Percentiles rank a stretch among this genome's conserved stretches.
Conservation (phyloP, 2,329 filamentous ascomycete species). For the Sporothrix pseudoabietina region DNA sequence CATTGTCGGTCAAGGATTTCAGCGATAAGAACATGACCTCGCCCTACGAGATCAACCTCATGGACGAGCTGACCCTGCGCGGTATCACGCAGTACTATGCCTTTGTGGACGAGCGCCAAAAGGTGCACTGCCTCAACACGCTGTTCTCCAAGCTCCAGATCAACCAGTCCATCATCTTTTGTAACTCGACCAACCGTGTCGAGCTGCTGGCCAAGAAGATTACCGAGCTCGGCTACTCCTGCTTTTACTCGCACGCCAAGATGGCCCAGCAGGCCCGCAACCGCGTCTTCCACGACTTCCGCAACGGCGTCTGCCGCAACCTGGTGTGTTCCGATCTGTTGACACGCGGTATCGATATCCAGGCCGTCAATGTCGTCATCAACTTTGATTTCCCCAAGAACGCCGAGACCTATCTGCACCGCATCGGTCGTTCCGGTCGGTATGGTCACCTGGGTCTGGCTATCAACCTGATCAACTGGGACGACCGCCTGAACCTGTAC, state of each 20-base stretch:
- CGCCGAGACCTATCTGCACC: slow-evolving; percentile 96
- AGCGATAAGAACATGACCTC: slow-evolving; percentile 97
- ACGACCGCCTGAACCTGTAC: slow-evolving; percentile 97
- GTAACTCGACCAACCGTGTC: slow-evolving; percentile 97
- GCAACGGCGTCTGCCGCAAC: slow-evolving; percentile 96
- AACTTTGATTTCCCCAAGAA: slow-evolving; percentile 99
- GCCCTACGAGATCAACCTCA: slow-evolving; percentile 98
- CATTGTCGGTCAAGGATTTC: slow-evolving; percentile 94
- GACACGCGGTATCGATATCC: slow-evolving; percentile 98
- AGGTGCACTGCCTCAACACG: slow-evolving; percentile 98
- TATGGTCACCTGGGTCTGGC: slow-evolving; percentile 96
- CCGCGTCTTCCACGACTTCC: slow-evolving; percentile 98
- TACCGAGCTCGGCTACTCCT: slow-evolving; percentile 97
- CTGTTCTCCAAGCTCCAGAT: slow-evolving; percentile 99
- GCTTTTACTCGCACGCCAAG: slow-evolving; percentile 98
- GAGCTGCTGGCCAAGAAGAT: slow-evolving; percentile 99
- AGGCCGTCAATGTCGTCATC: slow-evolving; percentile 99
- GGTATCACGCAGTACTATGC: slow-evolving; percentile 99
- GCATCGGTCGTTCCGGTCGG: slow-evolving; percentile 94
- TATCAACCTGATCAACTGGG: slow-evolving; percentile 99
- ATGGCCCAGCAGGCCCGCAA: slow-evolving; percentile 98
- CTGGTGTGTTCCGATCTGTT: slow-evolving; percentile 96
- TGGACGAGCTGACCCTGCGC: slow-evolving; percentile 97
- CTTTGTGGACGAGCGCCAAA: slow-evolving; percentile 98
- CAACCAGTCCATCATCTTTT: slow-evolving; percentile 99